Evolutionary conservation across 805 yeast genomes (phyloP), one percentile per base, ranked within the genome.

Genomic region (Ogataea ganodermae): DNA sequence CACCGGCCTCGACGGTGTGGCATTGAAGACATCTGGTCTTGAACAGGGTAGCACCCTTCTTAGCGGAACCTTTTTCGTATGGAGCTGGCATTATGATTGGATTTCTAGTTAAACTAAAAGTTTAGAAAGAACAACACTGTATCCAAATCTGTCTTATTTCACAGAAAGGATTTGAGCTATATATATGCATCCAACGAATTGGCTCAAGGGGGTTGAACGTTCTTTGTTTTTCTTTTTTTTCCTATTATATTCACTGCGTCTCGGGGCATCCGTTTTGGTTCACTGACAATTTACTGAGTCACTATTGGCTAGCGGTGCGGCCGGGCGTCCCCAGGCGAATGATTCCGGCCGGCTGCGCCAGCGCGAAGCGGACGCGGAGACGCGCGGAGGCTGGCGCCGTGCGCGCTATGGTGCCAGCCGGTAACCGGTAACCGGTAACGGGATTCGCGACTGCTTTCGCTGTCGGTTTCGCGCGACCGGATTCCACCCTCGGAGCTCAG

Each of bases 1-100:
- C 98, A 68, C 96, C 96, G 54, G 77, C 79, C 74, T 92, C 98
- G 59, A 85, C 84, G 65, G 98, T 92, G 85, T 94, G 99, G 75
- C 99, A 94, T 80, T 94, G 98, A 63, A 90, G 80, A 76, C 99
- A 94, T 85, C 99, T 90, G 59, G 98, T 94, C 80, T 94, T 94
- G 86, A 94, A 94, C 60, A 94, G 80, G 69, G 89, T 89, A 61
- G 98, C 98, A 81, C 99, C 99, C 79, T 94, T 94, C 79, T 85
- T 83, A 58, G 82, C 89, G 63, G 82, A 80, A 72, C 91, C 73
- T 55, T 64, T 59, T 64, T 68, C 70, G 66, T 53, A 69, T 68
- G 72, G 71, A 65, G 73, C 71, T 61, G 73, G 72, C 73, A 69
- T 69, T 55, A 28, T 59, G 44, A 33, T 18, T 45, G 20, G 30